Base-by-base conservation (phyloP, 2,329 filamentous ascomycete species). In the Knufia petricola region DNA sequence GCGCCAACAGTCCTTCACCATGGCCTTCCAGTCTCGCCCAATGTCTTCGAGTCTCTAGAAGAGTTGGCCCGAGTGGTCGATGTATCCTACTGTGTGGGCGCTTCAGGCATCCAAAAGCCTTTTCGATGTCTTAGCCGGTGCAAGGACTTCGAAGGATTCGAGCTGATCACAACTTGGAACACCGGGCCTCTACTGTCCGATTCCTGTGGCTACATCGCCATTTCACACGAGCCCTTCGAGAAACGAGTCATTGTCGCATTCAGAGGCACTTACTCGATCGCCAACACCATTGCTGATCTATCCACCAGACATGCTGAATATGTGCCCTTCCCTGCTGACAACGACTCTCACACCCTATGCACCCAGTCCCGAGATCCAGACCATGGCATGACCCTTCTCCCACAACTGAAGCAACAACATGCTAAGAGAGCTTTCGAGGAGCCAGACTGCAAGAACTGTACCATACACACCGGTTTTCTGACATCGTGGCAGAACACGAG, bases 21-120 rank as follows among this genome's bases (percentile, higher is more conserved):
- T 30, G 45, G 34, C 28, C 2, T 12, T 17, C 20, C 44, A 26
- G 63, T 92, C 49, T 81, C 84, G 3, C 61, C 67, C 23, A 60
- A 71, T 20, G 75, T 95, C 52, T 96, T 94, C 67, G 71, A 77
- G 50, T 82, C 86, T 15, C 79, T 98, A 12, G 88, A 95, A 66
- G 85, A 94, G 60, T 73, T 90, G 48, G 80, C 90, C n/a, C 82
- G 89, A 47, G 77, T 96, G 21, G 90, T 95, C 54, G 92, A 98
- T 64, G 92, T 96, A 51, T 74, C 87, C 41, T 96, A 96, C 68
- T 98, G 92, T 65, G 85, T 96, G 50, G 88, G 89, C 53, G 82
- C 77, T 3, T 83, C 85, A 0, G 92, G 90, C 32, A 82, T 98
- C 52, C 74, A 76, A 43, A 81, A 82, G 56, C 92, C 92, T 0